These are phyloP conservation scores for Helicosporidium sp. DNA, from an alignment of 139 green algal species.

Conservation along the genomic window DNA sequence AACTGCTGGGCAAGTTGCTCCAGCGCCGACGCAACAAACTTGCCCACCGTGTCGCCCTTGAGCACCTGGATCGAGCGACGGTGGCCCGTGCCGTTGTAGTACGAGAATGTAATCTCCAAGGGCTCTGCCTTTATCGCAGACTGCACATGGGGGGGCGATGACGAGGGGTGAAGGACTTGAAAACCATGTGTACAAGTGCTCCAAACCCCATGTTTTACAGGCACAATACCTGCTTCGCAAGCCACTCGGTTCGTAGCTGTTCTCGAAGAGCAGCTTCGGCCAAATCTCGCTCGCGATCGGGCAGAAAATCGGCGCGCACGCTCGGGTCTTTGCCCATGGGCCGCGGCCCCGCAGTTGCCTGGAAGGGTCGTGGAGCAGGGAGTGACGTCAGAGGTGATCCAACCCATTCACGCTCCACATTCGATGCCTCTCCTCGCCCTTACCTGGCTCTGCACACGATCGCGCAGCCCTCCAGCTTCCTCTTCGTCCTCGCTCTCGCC, in stretches of 20 bases:
- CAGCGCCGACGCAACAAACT: conserved; percentile 68
- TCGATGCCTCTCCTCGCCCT: conserved; percentile 1
- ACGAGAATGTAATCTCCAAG: conserved; percentile 81
- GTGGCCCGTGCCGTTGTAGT: conserved; percentile 87
- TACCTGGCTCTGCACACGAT: not conserved
- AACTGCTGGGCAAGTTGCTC: conserved; percentile 74
- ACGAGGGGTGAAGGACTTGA: no score
- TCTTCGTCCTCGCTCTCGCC: conserved; percentile 29
- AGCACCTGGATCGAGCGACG: conserved; percentile 24
- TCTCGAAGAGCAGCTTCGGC: conserved; percentile 53
- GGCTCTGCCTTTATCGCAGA: conserved; percentile 59
- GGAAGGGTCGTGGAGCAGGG: conserved; percentile 1
- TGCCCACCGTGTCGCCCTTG: conserved; percentile 56
- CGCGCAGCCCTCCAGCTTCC: conserved; percentile 19
- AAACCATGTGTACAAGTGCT: no score
- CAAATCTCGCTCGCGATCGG: conserved; percentile 63
- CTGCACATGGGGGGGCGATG: conserved; percentile 10
- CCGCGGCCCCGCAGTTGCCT: conserved; percentile 3
- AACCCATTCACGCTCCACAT: no score
- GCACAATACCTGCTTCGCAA: not conserved
- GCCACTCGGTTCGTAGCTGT: conserved; percentile 40
- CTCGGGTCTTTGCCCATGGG: conserved; percentile 67
- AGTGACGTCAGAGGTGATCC: no score
- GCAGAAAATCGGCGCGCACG: conserved; percentile 68
- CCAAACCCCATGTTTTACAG: not conserved